phyloP scores from a whole-genome alignment of 768 basidiomycete species.

The Kwoniella sp. region DNA sequence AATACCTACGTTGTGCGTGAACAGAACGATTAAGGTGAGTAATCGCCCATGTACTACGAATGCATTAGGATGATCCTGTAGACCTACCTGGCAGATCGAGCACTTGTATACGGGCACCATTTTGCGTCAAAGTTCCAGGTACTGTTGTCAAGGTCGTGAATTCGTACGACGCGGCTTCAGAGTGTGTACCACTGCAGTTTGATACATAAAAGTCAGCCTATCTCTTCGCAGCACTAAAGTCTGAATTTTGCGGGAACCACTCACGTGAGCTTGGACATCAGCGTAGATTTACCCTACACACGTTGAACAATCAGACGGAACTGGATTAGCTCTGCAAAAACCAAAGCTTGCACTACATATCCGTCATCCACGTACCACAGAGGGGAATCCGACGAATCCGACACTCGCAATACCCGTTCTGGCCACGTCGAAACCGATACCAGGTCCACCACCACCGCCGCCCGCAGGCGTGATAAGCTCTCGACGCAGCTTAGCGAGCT shows the following conservation, averaged over 20 bases:
- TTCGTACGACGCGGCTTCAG: conserved; percentile 92
- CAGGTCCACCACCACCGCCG: conserved; percentile 83
- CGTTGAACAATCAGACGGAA: neutral
- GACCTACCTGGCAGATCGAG: conserved; percentile 76
- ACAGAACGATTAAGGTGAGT: neutral
- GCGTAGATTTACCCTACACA: conserved; percentile 53
- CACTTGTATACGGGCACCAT: conserved; percentile 95
- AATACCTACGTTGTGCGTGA: conserved; percentile 67
- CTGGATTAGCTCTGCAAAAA: conserved; percentile 14
- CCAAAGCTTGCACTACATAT: too few relatives aligned
- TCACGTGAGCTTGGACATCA: conserved; percentile 56
- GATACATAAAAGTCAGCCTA: neutral
- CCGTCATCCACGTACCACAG: conserved; percentile 36
- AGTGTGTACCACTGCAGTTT: conserved; percentile 81
- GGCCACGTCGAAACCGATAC: conserved; percentile 96
- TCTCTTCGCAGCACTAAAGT: neutral
- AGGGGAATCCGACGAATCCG: conserved; percentile 83
- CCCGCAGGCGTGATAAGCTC: conserved; percentile 81
- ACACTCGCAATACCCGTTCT: conserved; percentile 79
- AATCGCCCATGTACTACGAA: too few relatives aligned
- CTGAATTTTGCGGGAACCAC: conserved; percentile 8
- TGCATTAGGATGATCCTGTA: neutral
- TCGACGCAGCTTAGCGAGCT: conserved; percentile 92
- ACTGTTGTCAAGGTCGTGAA: conserved; percentile 96
- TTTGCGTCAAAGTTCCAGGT: conserved; percentile 89